A percentile compares a stretch with the other conserved stretches of the same genome.
Conservation (phyloP, 352 stramenopile species). For the Phytophthora uliginosa region DNA sequence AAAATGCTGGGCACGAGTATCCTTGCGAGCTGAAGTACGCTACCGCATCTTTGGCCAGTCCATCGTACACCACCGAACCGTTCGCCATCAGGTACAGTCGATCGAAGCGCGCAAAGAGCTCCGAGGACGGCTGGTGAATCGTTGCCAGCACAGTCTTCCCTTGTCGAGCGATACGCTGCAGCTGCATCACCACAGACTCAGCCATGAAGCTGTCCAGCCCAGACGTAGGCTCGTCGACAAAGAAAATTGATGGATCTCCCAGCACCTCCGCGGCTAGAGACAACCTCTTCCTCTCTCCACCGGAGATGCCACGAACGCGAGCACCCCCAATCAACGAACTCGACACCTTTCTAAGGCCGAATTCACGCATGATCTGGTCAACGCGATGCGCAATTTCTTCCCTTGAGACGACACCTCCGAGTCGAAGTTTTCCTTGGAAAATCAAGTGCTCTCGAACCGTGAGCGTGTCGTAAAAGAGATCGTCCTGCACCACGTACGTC, state of each 20-base stretch:
- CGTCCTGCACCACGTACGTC: conserved; percentile 89
- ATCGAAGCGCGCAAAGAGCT: conserved; percentile 56
- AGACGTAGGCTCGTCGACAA: conserved; percentile 85
- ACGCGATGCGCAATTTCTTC: conserved; percentile 39
- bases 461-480: conserved; percentile 88
- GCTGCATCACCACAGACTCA: conserved; percentile 46
- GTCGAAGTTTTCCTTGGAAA: conserved; percentile 84
- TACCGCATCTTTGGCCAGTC: conserved; percentile 40
- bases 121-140: conserved; percentile 84
- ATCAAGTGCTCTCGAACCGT: conserved; percentile 90
- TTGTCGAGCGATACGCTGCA: conserved; percentile 68
- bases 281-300: conserved; percentile 86
- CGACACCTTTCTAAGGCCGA: conserved; percentile 51
- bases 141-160: conserved; percentile 89
- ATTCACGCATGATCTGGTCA: conserved; percentile 50
- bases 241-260: conserved; percentile 72
- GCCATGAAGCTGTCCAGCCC: conserved; percentile 67
- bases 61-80: conserved; percentile 52
- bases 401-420: conserved; percentile 37
- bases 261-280: conserved; percentile 84
- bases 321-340: conserved; percentile 59
- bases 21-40: conserved; percentile 51
- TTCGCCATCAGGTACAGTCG: conserved; percentile 57
- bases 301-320: conserved; percentile 59
- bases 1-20: conserved; percentile 45